phyloP scores from a whole-genome alignment of 1,284 basidiomycete genomes.

The Trichosporon asahii region DNA sequence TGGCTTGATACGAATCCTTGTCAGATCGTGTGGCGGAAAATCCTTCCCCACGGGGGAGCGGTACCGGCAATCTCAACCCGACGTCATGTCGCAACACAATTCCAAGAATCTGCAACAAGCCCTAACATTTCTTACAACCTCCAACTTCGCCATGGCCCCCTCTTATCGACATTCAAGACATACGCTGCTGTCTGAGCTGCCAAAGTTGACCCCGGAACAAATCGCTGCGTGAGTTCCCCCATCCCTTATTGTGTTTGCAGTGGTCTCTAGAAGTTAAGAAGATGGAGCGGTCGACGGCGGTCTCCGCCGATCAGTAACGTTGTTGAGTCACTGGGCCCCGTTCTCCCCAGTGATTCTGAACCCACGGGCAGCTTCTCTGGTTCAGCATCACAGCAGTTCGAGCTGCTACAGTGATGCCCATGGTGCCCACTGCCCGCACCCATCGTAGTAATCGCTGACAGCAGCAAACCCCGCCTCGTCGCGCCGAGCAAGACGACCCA shows the following conservation, averaged over 20 bases:
- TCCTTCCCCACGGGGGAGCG: neutral
- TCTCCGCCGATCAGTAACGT: too few species aligned
- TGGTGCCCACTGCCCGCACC: too few species aligned
- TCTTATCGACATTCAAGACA: neutral
- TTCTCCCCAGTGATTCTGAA: too few species aligned
- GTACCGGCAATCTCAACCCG: neutral
- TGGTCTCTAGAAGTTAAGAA: neutral
- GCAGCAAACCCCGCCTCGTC: conserved; percentile 3
- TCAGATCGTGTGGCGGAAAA: neutral
- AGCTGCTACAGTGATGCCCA: too few species aligned
- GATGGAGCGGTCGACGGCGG: too few species aligned
- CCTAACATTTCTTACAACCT: neutral
- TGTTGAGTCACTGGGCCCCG: too few species aligned
- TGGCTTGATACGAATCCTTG: neutral
- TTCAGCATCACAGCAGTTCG: too few species aligned
- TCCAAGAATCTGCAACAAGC: too few species aligned
- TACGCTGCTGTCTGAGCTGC: neutral
- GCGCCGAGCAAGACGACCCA: neutral
- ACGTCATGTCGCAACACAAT: neutral
- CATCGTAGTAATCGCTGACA: neutral
- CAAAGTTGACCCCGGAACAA: neutral
- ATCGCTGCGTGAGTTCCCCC: neutral
- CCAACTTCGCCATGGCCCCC: neutral
- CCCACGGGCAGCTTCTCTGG: too few species aligned
- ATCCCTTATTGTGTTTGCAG: neutral